These are phyloP conservation scores for Trametes maxima DNA, from an alignment of 768 basidiomycete species.

Conservation along the genomic window DNA sequence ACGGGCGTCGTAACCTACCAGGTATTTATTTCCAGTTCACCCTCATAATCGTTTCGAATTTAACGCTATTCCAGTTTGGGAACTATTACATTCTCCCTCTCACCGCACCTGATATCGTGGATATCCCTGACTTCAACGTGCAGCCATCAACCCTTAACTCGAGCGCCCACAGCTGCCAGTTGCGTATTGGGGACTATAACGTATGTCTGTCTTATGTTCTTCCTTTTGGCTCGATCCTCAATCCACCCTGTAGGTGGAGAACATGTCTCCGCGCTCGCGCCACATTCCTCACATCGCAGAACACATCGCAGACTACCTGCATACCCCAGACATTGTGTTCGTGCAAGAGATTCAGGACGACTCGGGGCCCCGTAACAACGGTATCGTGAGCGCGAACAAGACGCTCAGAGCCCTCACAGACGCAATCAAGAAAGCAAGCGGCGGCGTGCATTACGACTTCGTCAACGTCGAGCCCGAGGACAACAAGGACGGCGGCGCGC, in stretches of 20 bases:
- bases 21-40: conserved; percentile 28
- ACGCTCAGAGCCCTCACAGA: conserved; percentile 52
- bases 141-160: conserved; percentile 43
- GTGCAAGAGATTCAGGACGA: conserved; percentile 69
- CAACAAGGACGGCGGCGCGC: conserved; percentile 58
- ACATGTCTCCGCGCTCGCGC: conserved; percentile 51
- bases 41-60: neutral
- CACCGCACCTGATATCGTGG: conserved; percentile 52
- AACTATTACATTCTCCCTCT: conserved; percentile 61
- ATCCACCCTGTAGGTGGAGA: conserved; percentile 47
- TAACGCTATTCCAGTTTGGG: conserved; percentile 34
- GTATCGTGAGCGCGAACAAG: conserved; percentile 53
- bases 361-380: conserved; percentile 53
- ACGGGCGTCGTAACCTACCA: conserved; percentile 58
- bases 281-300: conserved; percentile 52
- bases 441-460: conserved; percentile 49
- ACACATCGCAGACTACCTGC: conserved; percentile 53
- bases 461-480: conserved; percentile 54
- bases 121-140: conserved; percentile 38
- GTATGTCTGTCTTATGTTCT: conserved; percentile 31
- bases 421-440: conserved; percentile 45
- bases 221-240: neutral
- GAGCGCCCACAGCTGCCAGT: conserved; percentile 40
- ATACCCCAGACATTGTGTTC: conserved; percentile 60
- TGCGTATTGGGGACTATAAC: conserved; percentile 66